Evolutionary conservation across 2,329 filamentous ascomycete genomes (phyloP), one percentile per base, ranked within the genome.

Genomic region (Cordyceps sp.): DNA sequence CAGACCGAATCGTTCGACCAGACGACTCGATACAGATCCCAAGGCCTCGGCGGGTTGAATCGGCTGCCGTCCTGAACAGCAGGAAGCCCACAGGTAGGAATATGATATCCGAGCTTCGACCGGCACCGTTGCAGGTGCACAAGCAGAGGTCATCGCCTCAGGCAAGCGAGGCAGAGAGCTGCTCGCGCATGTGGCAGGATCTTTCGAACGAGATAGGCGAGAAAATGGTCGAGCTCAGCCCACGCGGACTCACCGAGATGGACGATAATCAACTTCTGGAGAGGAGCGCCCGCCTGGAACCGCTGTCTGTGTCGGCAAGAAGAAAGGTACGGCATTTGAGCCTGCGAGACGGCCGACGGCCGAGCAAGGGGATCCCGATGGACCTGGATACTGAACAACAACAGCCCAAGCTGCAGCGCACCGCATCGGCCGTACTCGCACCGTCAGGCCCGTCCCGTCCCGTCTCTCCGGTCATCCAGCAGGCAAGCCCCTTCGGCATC

Each of bases 91-190:
- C n/a, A n/a, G n/a, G n/a, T n/a, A n/a, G n/a, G n/a, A n/a, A n/a
- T n/a, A n/a, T n/a, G n/a, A n/a, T 23, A 37, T 38, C 4, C 30
- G 40, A 40, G 15, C 33, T 48, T 16, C 40, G 42, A 20, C 48
- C 48, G 6, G 39, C 42, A 10, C 45, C 47, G 4, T 36, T 50
- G 10, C 37, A 40, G 10, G 34, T 50, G 13, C 41, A 34, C 6
- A 36, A 30, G 5, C 37, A 34, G 14, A 30, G 22, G 14, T 24
- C 16, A n/a, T 25, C 26, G 13, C 17, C 10, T 4, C 10, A 23
- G 5, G 26, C 21, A 13, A 20, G 36, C 6, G 26, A 40, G 10
- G 32, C 29, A 17, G 34, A 35, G 3, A 33, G 36, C 29, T 41
- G 38, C 35, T 42, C 44, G 19, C 21, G 10, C 6, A 30, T 38